Percentiles rank a stretch among this genome's conserved stretches.
Evolutionary conservation across 2,329 filamentous ascomycete species (phyloP).

Genomic region (Dryadomyces quercus-mongolicae): DNA sequence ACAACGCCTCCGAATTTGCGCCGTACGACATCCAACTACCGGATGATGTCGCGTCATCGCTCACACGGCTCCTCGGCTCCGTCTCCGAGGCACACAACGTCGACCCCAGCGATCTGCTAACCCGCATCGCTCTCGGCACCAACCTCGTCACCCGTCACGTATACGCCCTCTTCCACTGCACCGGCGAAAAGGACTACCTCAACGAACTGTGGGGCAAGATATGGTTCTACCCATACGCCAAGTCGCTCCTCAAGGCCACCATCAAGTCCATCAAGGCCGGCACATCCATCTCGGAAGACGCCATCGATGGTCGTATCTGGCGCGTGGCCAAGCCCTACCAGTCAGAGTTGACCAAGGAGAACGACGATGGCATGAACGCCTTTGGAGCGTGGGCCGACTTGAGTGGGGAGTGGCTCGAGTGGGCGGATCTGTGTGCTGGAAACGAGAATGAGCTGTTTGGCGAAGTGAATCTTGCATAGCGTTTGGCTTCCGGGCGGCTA

Average conservation of each 20-base stretch:
- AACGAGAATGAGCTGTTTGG: constrained; percentile 2
- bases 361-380: neutral
- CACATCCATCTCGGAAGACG: neutral
- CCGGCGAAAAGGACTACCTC: constrained; percentile 4
- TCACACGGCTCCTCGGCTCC: neutral
- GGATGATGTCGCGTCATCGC: neutral
- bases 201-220: constrained; percentile 3
- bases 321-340: neutral
- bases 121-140: neutral
- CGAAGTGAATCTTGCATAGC: constrained; percentile 3
- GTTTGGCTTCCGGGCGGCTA: neutral
- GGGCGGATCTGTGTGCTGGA: neutral
- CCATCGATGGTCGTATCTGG: constrained; percentile 1
- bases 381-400: constrained; percentile 3
- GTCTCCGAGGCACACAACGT: neutral
- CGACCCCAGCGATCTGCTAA: neutral
- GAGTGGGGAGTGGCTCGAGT: neutral
- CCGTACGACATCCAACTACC: neutral
- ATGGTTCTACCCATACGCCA: constrained; percentile 2
- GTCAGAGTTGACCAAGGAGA: neutral
- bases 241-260: neutral
- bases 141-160: constrained; percentile 4
- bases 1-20: neutral
- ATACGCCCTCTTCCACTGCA: constrained; percentile 5
- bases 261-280: neutral